Evolutionary conservation across 352 stramenopile species (phyloP).

Genomic region (Pythium aquatile): DNA sequence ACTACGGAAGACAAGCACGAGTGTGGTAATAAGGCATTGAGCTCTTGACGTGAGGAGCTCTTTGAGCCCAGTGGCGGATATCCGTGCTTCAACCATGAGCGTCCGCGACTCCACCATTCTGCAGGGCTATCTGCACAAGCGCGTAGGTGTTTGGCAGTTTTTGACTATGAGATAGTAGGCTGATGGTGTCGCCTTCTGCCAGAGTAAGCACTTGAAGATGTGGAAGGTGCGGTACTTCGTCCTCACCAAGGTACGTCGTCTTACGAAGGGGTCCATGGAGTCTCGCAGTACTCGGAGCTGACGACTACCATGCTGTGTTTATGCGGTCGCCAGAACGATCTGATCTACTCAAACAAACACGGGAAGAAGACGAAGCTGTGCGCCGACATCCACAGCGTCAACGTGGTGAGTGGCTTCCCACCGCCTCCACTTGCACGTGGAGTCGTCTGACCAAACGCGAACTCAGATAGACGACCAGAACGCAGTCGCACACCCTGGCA

Average conservation of each 20-base stretch:
- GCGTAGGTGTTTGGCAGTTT: conserved; percentile 32
- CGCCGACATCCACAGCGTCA: conserved; percentile 44
- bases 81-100: conserved; percentile 37
- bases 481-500: conserved; percentile 60
- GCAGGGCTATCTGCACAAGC: conserved; percentile 86
- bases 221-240: conserved; percentile 88
- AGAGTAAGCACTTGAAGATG: conserved; percentile 85
- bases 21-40: neutral
- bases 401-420: conserved; percentile 48
- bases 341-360: conserved; percentile 82
- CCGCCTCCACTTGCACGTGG: no score
- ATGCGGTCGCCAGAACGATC: conserved; percentile 39
- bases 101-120: conserved; percentile 52
- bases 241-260: conserved; percentile 52
- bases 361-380: conserved; percentile 67
- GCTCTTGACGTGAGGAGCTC: neutral
- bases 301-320: neutral
- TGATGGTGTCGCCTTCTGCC: neutral
- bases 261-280: neutral
- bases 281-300: neutral
- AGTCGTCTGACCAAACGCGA: neutral
- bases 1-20: neutral
- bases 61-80: neutral
- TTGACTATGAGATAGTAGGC: neutral
- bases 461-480: conserved; percentile 81